Percentiles rank a stretch among this genome's conserved stretches.
These are phyloP conservation scores for Aspergillus sp. DNA, from an alignment of 2,329 filamentous ascomycete genomes.

Conservation along the genomic window DNA sequence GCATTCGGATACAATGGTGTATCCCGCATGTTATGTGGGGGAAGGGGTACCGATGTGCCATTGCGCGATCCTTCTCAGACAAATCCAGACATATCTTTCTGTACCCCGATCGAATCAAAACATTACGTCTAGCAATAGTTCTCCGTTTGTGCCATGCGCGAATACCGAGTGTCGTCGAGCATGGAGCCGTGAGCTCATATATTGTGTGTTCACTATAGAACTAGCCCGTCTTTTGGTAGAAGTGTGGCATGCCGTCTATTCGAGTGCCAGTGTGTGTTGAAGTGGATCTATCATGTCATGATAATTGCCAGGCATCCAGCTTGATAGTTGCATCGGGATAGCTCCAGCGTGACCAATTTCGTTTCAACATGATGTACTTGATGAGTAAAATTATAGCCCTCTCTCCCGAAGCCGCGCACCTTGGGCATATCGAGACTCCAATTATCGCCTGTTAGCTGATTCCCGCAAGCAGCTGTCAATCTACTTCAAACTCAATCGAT, in stretches of 20 bases:
- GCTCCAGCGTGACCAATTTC: too few relatives aligned
- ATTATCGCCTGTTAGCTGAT: not conserved
- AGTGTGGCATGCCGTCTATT: slow-evolving; percentile 37
- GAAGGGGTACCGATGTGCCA: slow-evolving; percentile 5
- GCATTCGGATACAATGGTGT: slow-evolving; percentile 40
- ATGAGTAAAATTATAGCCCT: too few relatives aligned
- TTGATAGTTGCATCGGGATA: too few relatives aligned
- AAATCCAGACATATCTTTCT: slow-evolving; percentile 47
- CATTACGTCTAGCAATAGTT: slow-evolving; percentile 43
- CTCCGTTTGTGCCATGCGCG: slow-evolving; percentile 27
- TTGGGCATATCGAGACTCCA: too few relatives aligned
- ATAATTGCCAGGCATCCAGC: too few relatives aligned
- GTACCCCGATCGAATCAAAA: slow-evolving; percentile 36
- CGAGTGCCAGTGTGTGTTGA: slow-evolving; percentile 43
- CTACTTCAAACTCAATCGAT: too few relatives aligned
- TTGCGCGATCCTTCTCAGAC: slow-evolving; percentile 22
- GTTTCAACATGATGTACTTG: too few relatives aligned
- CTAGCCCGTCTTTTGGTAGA: slow-evolving; percentile 17
- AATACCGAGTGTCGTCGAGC: slow-evolving; percentile 16
- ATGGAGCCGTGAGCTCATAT: too few relatives aligned
- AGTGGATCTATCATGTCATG: slow-evolving; percentile 18
- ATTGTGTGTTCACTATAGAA: slow-evolving; percentile 25
- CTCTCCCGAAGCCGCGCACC: too few relatives aligned
- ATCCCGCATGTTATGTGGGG: slow-evolving; percentile 40
- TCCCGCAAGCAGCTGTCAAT: too few relatives aligned